phyloP scores from a whole-genome alignment of 768 basidiomycete genomes.

The Phlegmacium glaucopus region DNA sequence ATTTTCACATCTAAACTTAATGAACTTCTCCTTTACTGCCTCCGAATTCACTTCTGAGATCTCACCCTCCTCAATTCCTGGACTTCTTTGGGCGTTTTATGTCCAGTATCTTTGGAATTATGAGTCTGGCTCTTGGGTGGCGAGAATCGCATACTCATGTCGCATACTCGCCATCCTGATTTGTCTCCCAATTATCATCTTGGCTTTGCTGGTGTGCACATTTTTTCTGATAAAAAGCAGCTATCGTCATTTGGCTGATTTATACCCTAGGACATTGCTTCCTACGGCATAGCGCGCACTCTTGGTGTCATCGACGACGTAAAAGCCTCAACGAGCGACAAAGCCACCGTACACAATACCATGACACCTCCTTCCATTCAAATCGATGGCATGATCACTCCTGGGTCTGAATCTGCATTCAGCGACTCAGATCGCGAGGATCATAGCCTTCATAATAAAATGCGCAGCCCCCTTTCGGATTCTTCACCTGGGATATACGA shows the following conservation, averaged over 20 bases:
- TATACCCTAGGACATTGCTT: constrained; percentile 61
- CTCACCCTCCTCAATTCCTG: constrained; percentile 35
- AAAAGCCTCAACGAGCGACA: constrained; percentile 70
- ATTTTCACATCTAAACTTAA: constrained; percentile 8
- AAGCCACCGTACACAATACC: constrained; percentile 32
- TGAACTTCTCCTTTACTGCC: constrained; percentile 33
- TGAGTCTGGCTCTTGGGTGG: constrained; percentile 63
- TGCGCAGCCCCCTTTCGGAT: constrained; percentile 11
- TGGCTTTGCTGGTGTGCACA: constrained; percentile 50
- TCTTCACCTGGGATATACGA: constrained; percentile 1
- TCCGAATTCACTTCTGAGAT: constrained; percentile 26
- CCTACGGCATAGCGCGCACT: constrained; percentile 81
- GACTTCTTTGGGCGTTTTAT: constrained; percentile 56
- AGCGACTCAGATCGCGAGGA: constrained; percentile 25
- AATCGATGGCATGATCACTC: constrained; percentile 24
- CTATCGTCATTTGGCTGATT: constrained; percentile 7
- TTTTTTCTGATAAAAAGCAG: constrained; percentile 3
- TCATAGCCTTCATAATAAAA: constrained; percentile 7
- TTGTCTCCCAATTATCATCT: constrained; percentile 57
- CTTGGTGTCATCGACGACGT: constrained; percentile 74
- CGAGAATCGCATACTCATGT: constrained; percentile 55
- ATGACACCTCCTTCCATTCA: constrained; percentile 27
- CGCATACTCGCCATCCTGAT: constrained; percentile 65
- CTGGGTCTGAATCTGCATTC: constrained; percentile 20
- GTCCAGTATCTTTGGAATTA: constrained; percentile 63